These are phyloP conservation scores for Apiospora marii DNA, from an alignment of 2,329 filamentous ascomycete genomes.

Conservation along the genomic window DNA sequence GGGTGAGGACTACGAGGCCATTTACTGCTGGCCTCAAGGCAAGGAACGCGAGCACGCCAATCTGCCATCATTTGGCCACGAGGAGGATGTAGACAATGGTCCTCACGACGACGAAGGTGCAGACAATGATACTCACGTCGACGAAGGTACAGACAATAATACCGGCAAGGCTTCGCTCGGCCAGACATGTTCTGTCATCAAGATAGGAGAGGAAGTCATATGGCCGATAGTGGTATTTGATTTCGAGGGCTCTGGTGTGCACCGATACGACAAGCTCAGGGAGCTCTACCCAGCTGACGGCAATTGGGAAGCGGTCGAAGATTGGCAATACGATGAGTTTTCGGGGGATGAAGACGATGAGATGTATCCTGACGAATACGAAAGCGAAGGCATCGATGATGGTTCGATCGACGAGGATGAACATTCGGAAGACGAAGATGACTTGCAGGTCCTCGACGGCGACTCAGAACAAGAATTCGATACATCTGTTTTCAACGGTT, in stretches of 20 bases:
- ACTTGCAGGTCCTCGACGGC: constrained; percentile 31
- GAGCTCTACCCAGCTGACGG: constrained; percentile 15
- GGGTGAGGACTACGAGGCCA: constrained; percentile 31
- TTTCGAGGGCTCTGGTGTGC: constrained; percentile 22
- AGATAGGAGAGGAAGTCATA: constrained; percentile 17
- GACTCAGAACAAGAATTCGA: constrained; percentile 30
- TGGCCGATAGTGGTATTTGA: constrained; percentile 34
- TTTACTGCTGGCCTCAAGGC: constrained; percentile 43
- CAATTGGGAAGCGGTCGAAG: constrained; percentile 20
- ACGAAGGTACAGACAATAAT: neutral
- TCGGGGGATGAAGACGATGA: constrained; percentile 23
- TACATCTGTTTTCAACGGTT: constrained; percentile 31
- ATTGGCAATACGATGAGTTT: constrained; percentile 24
- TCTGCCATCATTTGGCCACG: neutral
- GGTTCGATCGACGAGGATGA: constrained; percentile 33
- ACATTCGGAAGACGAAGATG: constrained; percentile 31
- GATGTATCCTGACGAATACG: constrained; percentile 35
- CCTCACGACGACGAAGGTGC: neutral
- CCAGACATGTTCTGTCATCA: neutral
- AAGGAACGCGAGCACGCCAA: constrained; percentile 24
- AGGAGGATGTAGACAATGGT: neutral
- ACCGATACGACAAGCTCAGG: constrained; percentile 28
- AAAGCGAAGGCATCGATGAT: constrained; percentile 36
- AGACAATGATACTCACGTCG: neutral
- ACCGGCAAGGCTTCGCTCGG: neutral